Evolutionary conservation across 2,329 filamentous ascomycete species (phyloP).

Genomic region (Pseudomassariella vexata): DNA sequence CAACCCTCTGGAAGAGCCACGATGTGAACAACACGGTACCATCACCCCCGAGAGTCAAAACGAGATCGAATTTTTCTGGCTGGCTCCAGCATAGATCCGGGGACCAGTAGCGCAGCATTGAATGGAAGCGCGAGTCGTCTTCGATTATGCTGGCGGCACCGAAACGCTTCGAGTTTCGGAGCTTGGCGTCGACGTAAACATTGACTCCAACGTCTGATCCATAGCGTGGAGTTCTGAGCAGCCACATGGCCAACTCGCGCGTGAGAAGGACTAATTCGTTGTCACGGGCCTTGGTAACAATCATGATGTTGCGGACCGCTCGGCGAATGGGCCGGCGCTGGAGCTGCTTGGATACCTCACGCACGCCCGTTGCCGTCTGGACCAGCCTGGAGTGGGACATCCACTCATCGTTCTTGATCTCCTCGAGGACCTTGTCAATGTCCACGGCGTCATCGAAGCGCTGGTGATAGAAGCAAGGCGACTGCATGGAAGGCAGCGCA

Average conservation of each 20-base stretch:
- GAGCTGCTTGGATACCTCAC: conserved; percentile 92
- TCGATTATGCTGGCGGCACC: conserved; percentile 66
- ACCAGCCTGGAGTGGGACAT: conserved; percentile 92
- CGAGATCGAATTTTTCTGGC: conserved; percentile 92
- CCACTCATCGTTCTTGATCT: conserved; percentile 82
- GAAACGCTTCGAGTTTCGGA: conserved; percentile 84
- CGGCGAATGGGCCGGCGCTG: conserved; percentile 88
- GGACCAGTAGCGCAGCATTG: conserved; percentile 93
- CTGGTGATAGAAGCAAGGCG: conserved; percentile 96
- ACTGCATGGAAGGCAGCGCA: conserved; percentile 68
- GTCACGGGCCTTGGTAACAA: conserved; percentile 95
- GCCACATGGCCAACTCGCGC: conserved; percentile 79
- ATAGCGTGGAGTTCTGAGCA: conserved; percentile 84
- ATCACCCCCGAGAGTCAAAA: conserved; percentile 80
- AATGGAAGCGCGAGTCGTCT: conserved; percentile 68
- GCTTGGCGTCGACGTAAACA: conserved; percentile 96
- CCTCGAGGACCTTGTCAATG: conserved; percentile 88
- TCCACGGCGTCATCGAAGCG: conserved; percentile 95
- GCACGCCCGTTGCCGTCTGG: conserved; percentile 89
- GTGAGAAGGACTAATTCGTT: conserved; percentile 89
- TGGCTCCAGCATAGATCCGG: conserved; percentile 91
- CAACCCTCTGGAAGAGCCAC: conserved; percentile 87
- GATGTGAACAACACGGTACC: conserved; percentile 84
- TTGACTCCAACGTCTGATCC: conserved; percentile 86
- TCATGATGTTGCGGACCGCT: conserved; percentile 92